phyloP scores from a whole-genome alignment of 2,329 filamentous ascomycete species.

The Verticillium albo-atrum region DNA sequence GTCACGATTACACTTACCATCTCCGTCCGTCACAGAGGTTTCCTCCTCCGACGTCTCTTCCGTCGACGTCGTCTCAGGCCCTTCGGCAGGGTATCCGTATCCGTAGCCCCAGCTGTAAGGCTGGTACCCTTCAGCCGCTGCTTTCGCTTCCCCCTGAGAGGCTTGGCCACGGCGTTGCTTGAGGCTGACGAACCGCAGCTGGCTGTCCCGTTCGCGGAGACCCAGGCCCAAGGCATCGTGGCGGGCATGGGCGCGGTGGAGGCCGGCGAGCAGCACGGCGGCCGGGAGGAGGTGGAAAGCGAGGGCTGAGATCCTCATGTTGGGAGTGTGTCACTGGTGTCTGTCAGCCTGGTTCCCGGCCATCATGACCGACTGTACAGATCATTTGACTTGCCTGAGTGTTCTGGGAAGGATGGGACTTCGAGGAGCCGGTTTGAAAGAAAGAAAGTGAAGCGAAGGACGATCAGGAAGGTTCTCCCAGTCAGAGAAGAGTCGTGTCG shows the following conservation, averaged over 20 bases:
- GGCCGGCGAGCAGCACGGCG: slow-evolving; percentile 19
- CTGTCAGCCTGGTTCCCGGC: neutral
- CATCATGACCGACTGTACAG: neutral
- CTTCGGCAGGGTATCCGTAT: slow-evolving; percentile 3
- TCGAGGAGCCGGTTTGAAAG: too few species aligned
- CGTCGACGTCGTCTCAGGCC: slow-evolving; percentile 5
- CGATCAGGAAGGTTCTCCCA: too few species aligned
- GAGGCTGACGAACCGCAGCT: neutral
- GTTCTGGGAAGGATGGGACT: neutral
- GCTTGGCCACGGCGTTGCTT: neutral
- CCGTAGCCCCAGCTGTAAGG: slow-evolving; percentile 10
- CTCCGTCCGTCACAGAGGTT: neutral
- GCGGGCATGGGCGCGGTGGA: slow-evolving; percentile 8
- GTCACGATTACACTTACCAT: too few species aligned
- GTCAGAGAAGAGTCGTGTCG: too few species aligned
- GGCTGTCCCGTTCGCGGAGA: neutral
- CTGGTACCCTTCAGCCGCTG: neutral
- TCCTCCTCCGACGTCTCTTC: slow-evolving; percentile 1
- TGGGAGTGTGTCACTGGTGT: neutral
- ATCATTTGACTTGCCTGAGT: neutral
- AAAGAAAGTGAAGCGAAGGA: too few species aligned
- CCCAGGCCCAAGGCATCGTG: neutral
- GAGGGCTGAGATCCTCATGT: slow-evolving; percentile 31
- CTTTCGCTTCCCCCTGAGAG: neutral
- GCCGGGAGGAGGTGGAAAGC: slow-evolving; percentile 27